Base-by-base conservation (phyloP, 148 eudicot genomes). In the Simmondsia chinensis region DNA sequence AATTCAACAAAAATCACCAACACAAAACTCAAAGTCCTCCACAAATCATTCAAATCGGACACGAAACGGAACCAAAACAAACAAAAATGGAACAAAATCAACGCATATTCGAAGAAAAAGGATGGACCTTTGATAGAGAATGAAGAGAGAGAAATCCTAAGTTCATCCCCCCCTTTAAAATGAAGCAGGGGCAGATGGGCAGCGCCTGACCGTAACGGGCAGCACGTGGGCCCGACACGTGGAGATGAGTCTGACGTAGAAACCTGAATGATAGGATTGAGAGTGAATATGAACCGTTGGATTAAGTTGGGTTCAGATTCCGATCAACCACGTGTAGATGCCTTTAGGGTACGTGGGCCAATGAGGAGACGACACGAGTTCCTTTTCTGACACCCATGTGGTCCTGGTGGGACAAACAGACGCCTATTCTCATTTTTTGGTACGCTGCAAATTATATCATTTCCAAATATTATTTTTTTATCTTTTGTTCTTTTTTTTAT, bases 361-460 rank as follows among this genome's bases (percentile, higher is more conserved):
- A 76, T 76, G 0, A 33, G 46, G 46, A 16, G 0, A 0, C 3
- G 48, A 33, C 83, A 76, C 70, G 74, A 33, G 9, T 30, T 41
- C n/a, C 61, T 63, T 59, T 62, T 32, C 51, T 76, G 75, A 81
- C 83, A 76, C 75, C 83, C 77, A 70, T 81, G 80, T 81, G 79
- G 79, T 64, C 64, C 61, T 52, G n/a, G n/a, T n/a, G n/a, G n/a
- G n/a, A n/a, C n/a, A n/a, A n/a, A n/a, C n/a, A n/a, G n/a, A n/a
- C n/a, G n/a, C n/a, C n/a, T n/a, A n/a, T n/a, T n/a, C n/a, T n/a
- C n/a, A n/a, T n/a, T n/a, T n/a, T n/a, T n/a, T n/a, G n/a, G n/a
- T n/a, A n/a, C n/a, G n/a, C n/a, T n/a, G n/a, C n/a, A n/a, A n/a
- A n/a, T n/a, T n/a, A n/a, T n/a, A n/a, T n/a, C n/a, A n/a, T n/a